phyloP scores from a whole-genome alignment of 768 basidiomycete species.

The Phlegmacium glaucopus region DNA sequence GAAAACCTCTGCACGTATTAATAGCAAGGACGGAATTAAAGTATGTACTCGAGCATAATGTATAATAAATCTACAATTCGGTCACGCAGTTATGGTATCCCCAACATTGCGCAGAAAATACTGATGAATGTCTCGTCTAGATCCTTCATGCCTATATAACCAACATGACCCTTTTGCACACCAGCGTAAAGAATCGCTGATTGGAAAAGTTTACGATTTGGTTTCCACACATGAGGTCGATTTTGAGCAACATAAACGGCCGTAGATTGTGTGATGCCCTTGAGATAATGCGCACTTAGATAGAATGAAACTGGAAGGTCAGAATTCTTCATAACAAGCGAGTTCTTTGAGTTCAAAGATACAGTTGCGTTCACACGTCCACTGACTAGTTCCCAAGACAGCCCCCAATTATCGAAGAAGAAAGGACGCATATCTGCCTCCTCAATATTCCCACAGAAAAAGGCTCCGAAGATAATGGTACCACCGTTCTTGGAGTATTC shows the following conservation, averaged over 20 bases:
- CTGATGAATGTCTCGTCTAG: slow-evolving; percentile 24
- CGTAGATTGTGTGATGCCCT: slow-evolving; percentile 15
- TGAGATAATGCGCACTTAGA: slow-evolving; percentile 23
- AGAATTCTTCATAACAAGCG: slow-evolving; percentile 8
- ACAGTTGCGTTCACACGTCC: slow-evolving; percentile 11
- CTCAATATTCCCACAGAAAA: slow-evolving; percentile 18
- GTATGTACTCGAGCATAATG: too few species aligned
- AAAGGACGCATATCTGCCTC: slow-evolving; percentile 16
- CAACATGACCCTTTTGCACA: slow-evolving; percentile 34
- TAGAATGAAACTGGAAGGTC: slow-evolving; percentile 16
- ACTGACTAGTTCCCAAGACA: slow-evolving; percentile 27
- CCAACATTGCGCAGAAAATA: slow-evolving; percentile 35
- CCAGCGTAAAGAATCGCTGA: slow-evolving; percentile 22
- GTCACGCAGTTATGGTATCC: slow-evolving; percentile 12
- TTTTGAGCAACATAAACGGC: slow-evolving; percentile 13
- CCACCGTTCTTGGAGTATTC: slow-evolving; percentile 35
- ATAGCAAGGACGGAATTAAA: too few species aligned
- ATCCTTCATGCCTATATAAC: slow-evolving; percentile 34
- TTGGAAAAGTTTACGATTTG: slow-evolving; percentile 15
- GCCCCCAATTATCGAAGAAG: slow-evolving; percentile 27
- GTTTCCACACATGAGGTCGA: slow-evolving; percentile 13
- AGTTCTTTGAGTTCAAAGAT: slow-evolving; percentile 12
- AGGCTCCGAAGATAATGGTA: slow-evolving; percentile 29
- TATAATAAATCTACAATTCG: neutral
- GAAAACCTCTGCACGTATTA: too few species aligned